Conservation (phyloP, 805 yeast species). For the Brettanomyces sp. region DNA sequence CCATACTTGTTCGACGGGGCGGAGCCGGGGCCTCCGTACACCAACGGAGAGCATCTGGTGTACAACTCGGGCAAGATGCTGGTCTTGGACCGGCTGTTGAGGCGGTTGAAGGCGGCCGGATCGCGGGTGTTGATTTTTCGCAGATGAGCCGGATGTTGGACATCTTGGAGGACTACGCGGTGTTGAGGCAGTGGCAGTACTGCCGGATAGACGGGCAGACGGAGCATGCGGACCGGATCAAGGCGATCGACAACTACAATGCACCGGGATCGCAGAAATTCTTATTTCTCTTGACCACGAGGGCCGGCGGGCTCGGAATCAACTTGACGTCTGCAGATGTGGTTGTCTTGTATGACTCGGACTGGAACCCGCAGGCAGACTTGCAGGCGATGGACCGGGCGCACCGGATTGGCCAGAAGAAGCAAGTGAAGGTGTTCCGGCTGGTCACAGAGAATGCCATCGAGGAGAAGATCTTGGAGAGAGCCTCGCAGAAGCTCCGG, state of each 20-base stretch:
- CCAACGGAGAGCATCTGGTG: slow-evolving; percentile 77
- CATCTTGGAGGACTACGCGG: slow-evolving; percentile 71
- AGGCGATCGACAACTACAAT: slow-evolving; percentile 71
- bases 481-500: slow-evolving; percentile 73
- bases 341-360: slow-evolving; percentile 69
- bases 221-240: slow-evolving; percentile 66
- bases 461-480: slow-evolving; percentile 72
- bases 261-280: slow-evolving; percentile 66
- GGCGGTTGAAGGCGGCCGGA: slow-evolving; percentile 56
- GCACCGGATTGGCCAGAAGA: slow-evolving; percentile 79
- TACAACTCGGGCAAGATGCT: slow-evolving; percentile 65
- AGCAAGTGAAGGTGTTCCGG: slow-evolving; percentile 73
- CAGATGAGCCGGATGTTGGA: slow-evolving; percentile 81
- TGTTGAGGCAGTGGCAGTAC: slow-evolving; percentile 57
- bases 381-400: slow-evolving; percentile 87
- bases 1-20: slow-evolving; percentile 83
- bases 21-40: slow-evolving; percentile 83
- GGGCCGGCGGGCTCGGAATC: slow-evolving; percentile 40
- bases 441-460: slow-evolving; percentile 75
- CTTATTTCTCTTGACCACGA: slow-evolving; percentile 65
- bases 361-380: slow-evolving; percentile 88
- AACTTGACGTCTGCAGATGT: slow-evolving; percentile 74
- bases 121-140: slow-evolving; percentile 72
- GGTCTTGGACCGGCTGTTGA: slow-evolving; percentile 58
- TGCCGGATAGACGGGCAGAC: slow-evolving; percentile 82